These are phyloP conservation scores for Aspergillus incahuasiensis DNA, from an alignment of 495 filamentous ascomycete genomes.

Conservation along the genomic window DNA sequence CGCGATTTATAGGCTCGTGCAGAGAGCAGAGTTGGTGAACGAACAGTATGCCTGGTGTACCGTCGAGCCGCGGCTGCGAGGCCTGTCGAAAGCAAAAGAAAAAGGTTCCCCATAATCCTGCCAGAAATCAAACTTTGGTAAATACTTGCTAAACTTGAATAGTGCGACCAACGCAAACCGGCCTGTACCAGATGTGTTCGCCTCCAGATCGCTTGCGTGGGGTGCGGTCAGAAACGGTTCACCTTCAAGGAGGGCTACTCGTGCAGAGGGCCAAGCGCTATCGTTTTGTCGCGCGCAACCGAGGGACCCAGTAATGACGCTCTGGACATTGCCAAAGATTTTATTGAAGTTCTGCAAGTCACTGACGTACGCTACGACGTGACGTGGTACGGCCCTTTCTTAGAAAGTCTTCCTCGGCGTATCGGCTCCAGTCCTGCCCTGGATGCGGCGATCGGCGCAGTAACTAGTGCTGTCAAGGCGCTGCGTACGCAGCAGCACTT, in stretches of 20 bases:
- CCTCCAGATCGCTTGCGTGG: conserved; percentile 36
- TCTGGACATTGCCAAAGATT: conserved; percentile 12
- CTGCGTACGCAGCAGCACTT: conserved; percentile 17
- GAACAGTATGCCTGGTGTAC: conserved; percentile 40
- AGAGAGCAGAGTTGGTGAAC: neutral
- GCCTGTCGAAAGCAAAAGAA: conserved; percentile 47
- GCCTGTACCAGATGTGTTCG: conserved; percentile 37
- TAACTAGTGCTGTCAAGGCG: conserved; percentile 25
- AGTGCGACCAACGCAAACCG: conserved; percentile 36
- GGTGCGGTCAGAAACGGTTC: conserved; percentile 38
- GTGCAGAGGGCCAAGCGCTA: neutral
- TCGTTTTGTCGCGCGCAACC: neutral
- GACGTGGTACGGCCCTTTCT: conserved; percentile 30
- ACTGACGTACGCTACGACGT: conserved; percentile 34
- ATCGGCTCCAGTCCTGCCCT: conserved; percentile 32
- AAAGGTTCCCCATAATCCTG: conserved; percentile 26
- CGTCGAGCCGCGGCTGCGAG: conserved; percentile 42
- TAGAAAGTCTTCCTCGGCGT: conserved; percentile 30
- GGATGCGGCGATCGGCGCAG: conserved; percentile 30
- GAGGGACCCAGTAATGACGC: conserved; percentile 15
- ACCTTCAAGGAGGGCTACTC: conserved; percentile 32
- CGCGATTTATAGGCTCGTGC: neutral
- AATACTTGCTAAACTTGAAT: neutral
- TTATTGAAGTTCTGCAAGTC: conserved; percentile 22
- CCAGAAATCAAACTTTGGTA: neutral